Evolutionary conservation across 305 asterid genomes (phyloP).

Genomic region (Fraxinus velutina): DNA sequence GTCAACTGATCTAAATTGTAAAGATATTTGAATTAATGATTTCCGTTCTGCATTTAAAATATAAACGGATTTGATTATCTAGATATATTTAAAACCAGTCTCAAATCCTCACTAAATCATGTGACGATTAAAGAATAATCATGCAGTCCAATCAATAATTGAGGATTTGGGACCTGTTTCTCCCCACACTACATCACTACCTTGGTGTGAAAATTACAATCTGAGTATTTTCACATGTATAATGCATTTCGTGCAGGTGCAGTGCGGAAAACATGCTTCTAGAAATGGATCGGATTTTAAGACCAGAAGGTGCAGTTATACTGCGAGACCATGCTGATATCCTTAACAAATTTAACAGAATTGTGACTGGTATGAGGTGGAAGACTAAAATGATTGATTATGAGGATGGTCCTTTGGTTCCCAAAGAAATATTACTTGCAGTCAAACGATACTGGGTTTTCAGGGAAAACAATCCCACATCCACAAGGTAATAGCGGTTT

Average conservation of each 20-base stretch:
- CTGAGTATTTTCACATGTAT: not conserved
- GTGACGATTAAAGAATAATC: not conserved
- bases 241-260: conserved; percentile 31
- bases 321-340: conserved; percentile 41
- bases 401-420: conserved; percentile 40
- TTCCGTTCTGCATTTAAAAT: not conserved
- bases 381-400: conserved; percentile 35
- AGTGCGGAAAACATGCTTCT: conserved; percentile 37
- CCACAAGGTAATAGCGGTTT: not conserved
- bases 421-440: conserved; percentile 38
- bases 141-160: not conserved
- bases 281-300: conserved; percentile 48
- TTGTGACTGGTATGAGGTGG: conserved; percentile 45
- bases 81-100: not conserved
- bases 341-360: conserved; percentile 31
- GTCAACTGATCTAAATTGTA: not conserved
- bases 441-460: conserved; percentile 36
- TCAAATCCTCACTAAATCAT: not conserved
- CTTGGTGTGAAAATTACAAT: not conserved
- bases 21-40: not conserved
- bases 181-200: not conserved
- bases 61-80: not conserved
- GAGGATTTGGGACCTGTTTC: not conserved
- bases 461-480: conserved; percentile 16
- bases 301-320: conserved; percentile 53